Evolutionary conservation across 1,284 basidiomycete species (phyloP).

Genomic region (Coriolopsis trogii): DNA sequence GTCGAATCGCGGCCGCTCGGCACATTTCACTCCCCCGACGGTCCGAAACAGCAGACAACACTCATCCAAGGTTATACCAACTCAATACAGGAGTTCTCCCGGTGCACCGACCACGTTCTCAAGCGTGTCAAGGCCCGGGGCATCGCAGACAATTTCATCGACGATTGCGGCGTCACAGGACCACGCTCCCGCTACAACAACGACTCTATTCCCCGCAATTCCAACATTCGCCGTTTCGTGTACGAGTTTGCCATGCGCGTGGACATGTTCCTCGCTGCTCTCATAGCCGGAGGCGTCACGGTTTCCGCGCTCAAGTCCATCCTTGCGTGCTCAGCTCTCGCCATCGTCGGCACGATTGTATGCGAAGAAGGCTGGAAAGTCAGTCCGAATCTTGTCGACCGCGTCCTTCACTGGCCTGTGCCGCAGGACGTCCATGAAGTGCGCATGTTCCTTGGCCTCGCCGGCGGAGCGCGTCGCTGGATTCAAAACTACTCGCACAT

Average conservation of each 20-base stretch:
- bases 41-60: slow-evolving; percentile 20
- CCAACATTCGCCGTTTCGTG: slow-evolving; percentile 33
- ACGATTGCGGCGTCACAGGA: slow-evolving; percentile 34
- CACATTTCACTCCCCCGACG: slow-evolving; percentile 28
- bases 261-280: slow-evolving; percentile 27
- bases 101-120: slow-evolving; percentile 27
- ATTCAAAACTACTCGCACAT: slow-evolving; percentile 35
- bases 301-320: slow-evolving; percentile 34
- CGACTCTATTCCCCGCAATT: slow-evolving; percentile 19
- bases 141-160: slow-evolving; percentile 30
- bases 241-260: slow-evolving; percentile 31
- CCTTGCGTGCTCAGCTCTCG: slow-evolving; percentile 24
- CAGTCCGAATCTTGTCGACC: slow-evolving; percentile 27
- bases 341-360: slow-evolving; percentile 34
- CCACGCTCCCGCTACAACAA: slow-evolving; percentile 28
- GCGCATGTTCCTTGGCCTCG: slow-evolving; percentile 36
- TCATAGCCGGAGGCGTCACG: slow-evolving; percentile 33
- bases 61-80: slow-evolving; percentile 36
- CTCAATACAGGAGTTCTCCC: slow-evolving; percentile 32
- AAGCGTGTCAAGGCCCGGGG: slow-evolving; percentile 16
- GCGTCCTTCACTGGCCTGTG: slow-evolving; percentile 37
- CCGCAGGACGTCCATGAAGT: slow-evolving; percentile 30
- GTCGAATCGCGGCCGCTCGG: slow-evolving; percentile 29
- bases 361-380: slow-evolving; percentile 36
- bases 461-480: slow-evolving; percentile 34